Conservation (phyloP, 305 asterid genomes). For the Solanum chacoense region DNA sequence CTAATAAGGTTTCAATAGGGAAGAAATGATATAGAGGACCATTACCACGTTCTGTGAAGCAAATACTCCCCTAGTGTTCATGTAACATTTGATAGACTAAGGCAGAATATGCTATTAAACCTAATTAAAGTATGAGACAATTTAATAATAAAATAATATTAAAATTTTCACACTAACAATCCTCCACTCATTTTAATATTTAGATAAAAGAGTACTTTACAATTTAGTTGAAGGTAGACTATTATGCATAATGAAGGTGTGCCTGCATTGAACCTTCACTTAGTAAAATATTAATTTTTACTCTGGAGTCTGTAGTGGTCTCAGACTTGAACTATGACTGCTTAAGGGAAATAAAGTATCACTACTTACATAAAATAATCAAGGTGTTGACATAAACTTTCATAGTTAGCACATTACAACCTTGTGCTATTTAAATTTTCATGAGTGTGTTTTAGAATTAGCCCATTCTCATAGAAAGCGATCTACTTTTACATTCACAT, state of each 20-base stretch:
- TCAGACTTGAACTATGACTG: not conserved
- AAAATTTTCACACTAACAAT: not conserved
- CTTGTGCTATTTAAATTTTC: not conserved
- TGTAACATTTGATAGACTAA: too few species aligned
- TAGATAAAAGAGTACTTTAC: not conserved
- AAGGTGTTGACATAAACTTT: not conserved
- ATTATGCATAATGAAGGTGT: not conserved
- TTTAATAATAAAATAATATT: too few species aligned
- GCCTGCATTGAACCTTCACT: not conserved
- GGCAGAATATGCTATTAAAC: too few species aligned
- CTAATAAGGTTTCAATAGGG: too few species aligned
- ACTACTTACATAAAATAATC: not conserved
- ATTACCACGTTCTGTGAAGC: too few species aligned
- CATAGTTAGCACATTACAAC: not conserved
- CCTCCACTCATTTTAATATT: not conserved
- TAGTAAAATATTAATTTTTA: not conserved
- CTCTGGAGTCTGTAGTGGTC: not conserved
- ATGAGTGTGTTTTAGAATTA: not conserved
- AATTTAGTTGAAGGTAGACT: not conserved
- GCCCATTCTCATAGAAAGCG: not conserved
- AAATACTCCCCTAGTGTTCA: too few species aligned
- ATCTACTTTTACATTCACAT: not conserved
- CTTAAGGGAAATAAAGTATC: not conserved
- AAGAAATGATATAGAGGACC: too few species aligned
- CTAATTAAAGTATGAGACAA: not conserved